phyloP scores from a whole-genome alignment of 1,284 basidiomycete genomes.

The Laetiporus sulphureus region DNA sequence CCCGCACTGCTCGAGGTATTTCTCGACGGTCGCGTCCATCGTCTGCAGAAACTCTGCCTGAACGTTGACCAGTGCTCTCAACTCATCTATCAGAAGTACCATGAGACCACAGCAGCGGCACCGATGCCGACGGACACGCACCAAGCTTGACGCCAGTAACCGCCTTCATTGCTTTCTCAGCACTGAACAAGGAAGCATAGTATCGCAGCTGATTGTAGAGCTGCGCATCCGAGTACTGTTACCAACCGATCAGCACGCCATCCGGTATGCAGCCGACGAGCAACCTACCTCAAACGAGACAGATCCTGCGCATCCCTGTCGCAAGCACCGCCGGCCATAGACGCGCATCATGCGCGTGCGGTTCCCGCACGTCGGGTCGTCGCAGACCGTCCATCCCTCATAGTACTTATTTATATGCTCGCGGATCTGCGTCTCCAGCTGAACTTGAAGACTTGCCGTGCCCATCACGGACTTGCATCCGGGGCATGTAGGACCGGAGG shows the following conservation, averaged over 20 bases:
- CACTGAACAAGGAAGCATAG: slow-evolving; percentile 74
- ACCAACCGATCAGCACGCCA: slow-evolving; percentile 1
- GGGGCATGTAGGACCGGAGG: slow-evolving; percentile 48
- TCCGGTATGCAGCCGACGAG: not conserved
- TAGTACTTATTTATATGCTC: slow-evolving; percentile 80
- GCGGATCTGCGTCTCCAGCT: slow-evolving; percentile 85
- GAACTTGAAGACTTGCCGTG: slow-evolving; percentile 64
- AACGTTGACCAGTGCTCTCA: slow-evolving; percentile 40
- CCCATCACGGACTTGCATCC: slow-evolving; percentile 56
- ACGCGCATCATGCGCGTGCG: slow-evolving; percentile 90
- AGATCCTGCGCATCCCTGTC: slow-evolving; percentile 58
- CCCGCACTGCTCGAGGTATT: slow-evolving; percentile 79
- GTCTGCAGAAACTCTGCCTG: slow-evolving; percentile 46
- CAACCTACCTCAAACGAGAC: slow-evolving; percentile 69
- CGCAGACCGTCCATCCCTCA: slow-evolving; percentile 83
- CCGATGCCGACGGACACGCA: slow-evolving; percentile 26
- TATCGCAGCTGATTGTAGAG: slow-evolving; percentile 87
- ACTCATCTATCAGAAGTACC: slow-evolving; percentile 41
- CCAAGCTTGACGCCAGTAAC: slow-evolving; percentile 44
- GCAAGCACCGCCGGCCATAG: slow-evolving; percentile 79
- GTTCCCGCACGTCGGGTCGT: slow-evolving; percentile 79
- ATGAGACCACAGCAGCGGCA: not conserved
- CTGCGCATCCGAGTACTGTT: slow-evolving; percentile 75
- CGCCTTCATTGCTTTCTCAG: slow-evolving; percentile 53
- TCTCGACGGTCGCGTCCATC: slow-evolving; percentile 58